Base-by-base conservation (phyloP, 2,329 filamentous ascomycete species). In the Podosphaera leucotricha region DNA sequence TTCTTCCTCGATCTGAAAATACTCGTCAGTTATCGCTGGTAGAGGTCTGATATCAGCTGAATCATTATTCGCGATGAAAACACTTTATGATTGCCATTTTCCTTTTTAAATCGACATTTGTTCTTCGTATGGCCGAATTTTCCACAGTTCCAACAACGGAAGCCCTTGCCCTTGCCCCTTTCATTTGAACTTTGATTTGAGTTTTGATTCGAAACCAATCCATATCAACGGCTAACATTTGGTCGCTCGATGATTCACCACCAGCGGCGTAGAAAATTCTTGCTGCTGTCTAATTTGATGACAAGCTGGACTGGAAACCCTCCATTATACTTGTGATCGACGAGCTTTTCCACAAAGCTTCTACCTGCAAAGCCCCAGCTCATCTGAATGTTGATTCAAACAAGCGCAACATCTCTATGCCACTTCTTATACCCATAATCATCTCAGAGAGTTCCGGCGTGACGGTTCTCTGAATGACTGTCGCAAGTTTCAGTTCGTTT, bases 401-500 rank as follows among this genome's bases (percentile, higher is more conserved):
- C 19, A 42, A 11, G 33, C 40, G n/a, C 19, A 42, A 33, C 24
- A 42, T 42, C 18, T 24, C 18, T 19, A 26, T 19, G n/a, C 24
- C 40, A 42, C 40, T 42, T 42, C 33, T 42, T 22, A 42, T 42
- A 11, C 40, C 40, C 10, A 26, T 26, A 18, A 42, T 42, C 40
- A 42, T 10, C 22, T 42, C 24, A 19, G 40, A 24, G 33, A 42
- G 24, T 42, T 42, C 26, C 18, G 24, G 24, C 3, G 11, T 21
- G 24, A 42, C 40, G 11, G 40, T 42, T 16, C 40, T 15, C 16
- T 42, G 24, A 33, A 42, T 16, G 24, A 42, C 40, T 26, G 24
- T 26, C 10, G 26, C 40, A 33, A 33, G 24, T 19, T 42, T 42
- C 33, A 42, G 33, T 5, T 42, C 24, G 33, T 42, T n/a, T 26